These are phyloP conservation scores for Penicillium sp. DNA, from an alignment of 2,329 filamentous ascomycete species.

Conservation along the genomic window DNA sequence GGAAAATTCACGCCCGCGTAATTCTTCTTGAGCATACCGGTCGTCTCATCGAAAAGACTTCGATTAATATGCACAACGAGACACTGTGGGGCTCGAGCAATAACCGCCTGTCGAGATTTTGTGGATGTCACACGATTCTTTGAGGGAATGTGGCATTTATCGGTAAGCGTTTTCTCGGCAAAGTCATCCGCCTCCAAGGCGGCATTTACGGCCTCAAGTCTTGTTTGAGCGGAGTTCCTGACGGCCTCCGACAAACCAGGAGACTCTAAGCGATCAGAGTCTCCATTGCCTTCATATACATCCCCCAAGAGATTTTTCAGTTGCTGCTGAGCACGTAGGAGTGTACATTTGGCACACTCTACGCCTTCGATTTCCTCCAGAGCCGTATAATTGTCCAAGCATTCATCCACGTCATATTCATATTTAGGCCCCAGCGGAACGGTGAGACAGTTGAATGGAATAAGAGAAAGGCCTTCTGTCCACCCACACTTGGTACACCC, in stretches of 20 bases:
- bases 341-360: constrained; percentile 88
- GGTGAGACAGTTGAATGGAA: constrained; percentile 91
- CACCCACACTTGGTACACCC: constrained; percentile 84
- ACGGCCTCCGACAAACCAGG: constrained; percentile 41
- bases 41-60: constrained; percentile 84
- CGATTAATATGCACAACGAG: constrained; percentile 88
- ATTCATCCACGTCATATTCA: constrained; percentile 74
- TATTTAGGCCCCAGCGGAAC: constrained; percentile 72
- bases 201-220: constrained; percentile 68
- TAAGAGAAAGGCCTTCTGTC: constrained; percentile 85
- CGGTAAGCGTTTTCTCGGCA: constrained; percentile 66
- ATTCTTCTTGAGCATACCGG: constrained; percentile 82
- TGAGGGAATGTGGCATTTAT: constrained; percentile 68
- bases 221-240: constrained; percentile 48
- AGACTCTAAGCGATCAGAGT: constrained; percentile 25
- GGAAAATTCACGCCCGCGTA: constrained; percentile 79
- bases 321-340: constrained; percentile 63
- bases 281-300: constrained; percentile 43
- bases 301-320: constrained; percentile 51
- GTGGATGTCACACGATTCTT: constrained; percentile 74
- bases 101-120: constrained; percentile 86
- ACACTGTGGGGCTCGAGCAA: constrained; percentile 79
- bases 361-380: constrained; percentile 87
- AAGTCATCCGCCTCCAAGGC: constrained; percentile 82
- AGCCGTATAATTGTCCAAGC: constrained; percentile 81